A percentile compares a stretch with the other conserved stretches of the same genome.
Evolutionary conservation across 2,329 filamentous ascomycete species (phyloP).

Genomic region (Cladosporium sp.): DNA sequence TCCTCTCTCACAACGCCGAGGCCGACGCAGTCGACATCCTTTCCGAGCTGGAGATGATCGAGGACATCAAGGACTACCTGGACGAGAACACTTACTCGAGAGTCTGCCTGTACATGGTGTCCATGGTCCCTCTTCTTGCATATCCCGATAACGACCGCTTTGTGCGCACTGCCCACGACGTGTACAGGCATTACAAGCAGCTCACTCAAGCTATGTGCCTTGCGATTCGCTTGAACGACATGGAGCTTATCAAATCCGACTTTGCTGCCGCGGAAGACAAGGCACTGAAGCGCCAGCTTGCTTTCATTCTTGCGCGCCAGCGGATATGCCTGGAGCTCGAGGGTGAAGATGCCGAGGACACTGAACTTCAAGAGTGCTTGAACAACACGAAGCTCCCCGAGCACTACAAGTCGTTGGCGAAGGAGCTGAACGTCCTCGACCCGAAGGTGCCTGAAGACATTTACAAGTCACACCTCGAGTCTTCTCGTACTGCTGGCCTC

Average conservation of each 20-base stretch:
- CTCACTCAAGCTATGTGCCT: slow-evolving; percentile 89
- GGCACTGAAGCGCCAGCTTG: slow-evolving; percentile 84
- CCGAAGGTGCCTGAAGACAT: slow-evolving; percentile 97
- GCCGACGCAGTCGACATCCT: slow-evolving; percentile 95
- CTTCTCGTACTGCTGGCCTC: slow-evolving; percentile 82
- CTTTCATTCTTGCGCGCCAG: slow-evolving; percentile 86
- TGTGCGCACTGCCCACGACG: slow-evolving; percentile 82
- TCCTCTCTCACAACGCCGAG: slow-evolving; percentile 95
- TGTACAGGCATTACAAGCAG: slow-evolving; percentile 91
- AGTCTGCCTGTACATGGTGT: slow-evolving; percentile 96
- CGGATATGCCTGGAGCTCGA: slow-evolving; percentile 72
- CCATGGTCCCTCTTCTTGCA: slow-evolving; percentile 95
- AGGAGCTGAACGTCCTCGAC: slow-evolving; percentile 93
- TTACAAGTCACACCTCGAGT: slow-evolving; percentile 98
- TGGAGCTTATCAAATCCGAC: slow-evolving; percentile 67
- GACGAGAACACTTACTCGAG: slow-evolving; percentile 90
- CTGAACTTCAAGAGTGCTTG: slow-evolving; percentile 72
- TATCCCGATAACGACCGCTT: slow-evolving; percentile 97
- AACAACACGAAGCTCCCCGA: slow-evolving; percentile 83
- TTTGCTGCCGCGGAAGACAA: slow-evolving; percentile 75
- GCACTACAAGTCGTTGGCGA: slow-evolving; percentile 88
- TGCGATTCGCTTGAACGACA: slow-evolving; percentile 87
- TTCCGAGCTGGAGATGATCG: slow-evolving; percentile 96
- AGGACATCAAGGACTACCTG: slow-evolving; percentile 78
- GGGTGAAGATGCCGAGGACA: slow-evolving; percentile 61